phyloP scores from a whole-genome alignment of 2,329 filamentous ascomycete species.

The Fusarium sp. region DNA sequence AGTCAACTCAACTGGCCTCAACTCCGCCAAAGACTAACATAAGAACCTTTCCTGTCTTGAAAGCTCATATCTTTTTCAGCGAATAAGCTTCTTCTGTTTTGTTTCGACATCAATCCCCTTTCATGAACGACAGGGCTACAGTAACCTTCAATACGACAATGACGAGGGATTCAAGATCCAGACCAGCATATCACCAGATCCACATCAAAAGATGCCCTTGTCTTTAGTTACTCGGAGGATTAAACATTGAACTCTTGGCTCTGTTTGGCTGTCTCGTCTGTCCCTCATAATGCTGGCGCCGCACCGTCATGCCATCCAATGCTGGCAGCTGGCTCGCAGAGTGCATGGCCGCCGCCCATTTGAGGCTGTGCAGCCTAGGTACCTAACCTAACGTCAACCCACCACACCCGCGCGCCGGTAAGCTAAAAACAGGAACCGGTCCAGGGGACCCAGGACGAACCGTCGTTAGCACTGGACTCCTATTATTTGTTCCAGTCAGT shows the following conservation, averaged over 20 bases:
- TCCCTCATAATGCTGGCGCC: slow-evolving; percentile 13
- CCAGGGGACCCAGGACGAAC: slow-evolving; percentile 31
- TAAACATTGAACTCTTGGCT: slow-evolving; percentile 8
- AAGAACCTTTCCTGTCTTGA: not conserved
- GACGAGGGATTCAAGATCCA: slow-evolving; percentile 26
- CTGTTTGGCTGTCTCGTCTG: not conserved
- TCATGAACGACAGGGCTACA: not conserved
- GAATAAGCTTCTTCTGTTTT: slow-evolving; percentile 18
- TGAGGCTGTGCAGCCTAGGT: slow-evolving; percentile 42
- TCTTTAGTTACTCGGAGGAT: slow-evolving; percentile 26
- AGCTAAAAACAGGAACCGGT: slow-evolving; percentile 42
- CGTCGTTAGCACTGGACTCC: slow-evolving; percentile 19
- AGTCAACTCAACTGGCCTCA: slow-evolving; percentile 1
- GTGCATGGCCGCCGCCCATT: slow-evolving; percentile 32
- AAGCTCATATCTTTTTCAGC: slow-evolving; percentile 11
- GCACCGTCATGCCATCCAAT: slow-evolving; percentile 16
- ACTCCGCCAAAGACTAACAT: slow-evolving; percentile 7
- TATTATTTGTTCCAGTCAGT: too few species aligned
- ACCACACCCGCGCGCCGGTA: slow-evolving; percentile 35
- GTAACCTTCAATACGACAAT: slow-evolving; percentile 19
- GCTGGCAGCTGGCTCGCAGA: not conserved
- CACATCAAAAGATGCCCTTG: slow-evolving; percentile 28
- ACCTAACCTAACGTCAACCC: slow-evolving; percentile 13
- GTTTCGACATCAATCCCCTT: slow-evolving; percentile 25
- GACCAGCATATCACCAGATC: slow-evolving; percentile 30